Conservation (phyloP, 139 green algal species). For the Astrephomene gubernaculifera region DNA sequence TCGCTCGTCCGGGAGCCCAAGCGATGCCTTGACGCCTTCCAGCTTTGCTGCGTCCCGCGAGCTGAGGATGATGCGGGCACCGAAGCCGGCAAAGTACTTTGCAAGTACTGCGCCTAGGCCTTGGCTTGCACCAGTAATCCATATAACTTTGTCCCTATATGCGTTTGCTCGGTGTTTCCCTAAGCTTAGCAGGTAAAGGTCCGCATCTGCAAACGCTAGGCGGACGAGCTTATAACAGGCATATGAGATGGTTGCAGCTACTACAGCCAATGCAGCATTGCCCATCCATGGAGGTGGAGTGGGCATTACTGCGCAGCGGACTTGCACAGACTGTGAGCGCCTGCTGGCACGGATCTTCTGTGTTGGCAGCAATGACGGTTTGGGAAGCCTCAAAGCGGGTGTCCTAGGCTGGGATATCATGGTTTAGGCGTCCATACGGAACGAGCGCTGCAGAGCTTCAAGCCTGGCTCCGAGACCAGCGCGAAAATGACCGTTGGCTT, state of each 20-base stretch:
- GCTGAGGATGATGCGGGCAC: conserved; percentile 3
- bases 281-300: background rate
- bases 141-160: conserved; percentile 80
- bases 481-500: too few relatives aligned
- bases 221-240: conserved; percentile 28
- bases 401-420: too few relatives aligned
- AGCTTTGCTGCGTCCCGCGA: conserved; percentile 25
- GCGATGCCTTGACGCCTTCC: conserved; percentile 6
- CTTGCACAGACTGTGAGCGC: background rate
- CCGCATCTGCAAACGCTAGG: conserved; percentile 46
- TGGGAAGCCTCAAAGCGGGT: too few relatives aligned
- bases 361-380: too few relatives aligned
- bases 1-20: background rate
- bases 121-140: conserved; percentile 86
- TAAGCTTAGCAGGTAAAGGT: conserved; percentile 37
- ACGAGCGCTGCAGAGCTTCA: too few relatives aligned
- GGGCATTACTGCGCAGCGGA: background rate
- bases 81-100: conserved; percentile 66
- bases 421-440: too few relatives aligned
- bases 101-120: conserved; percentile 78
- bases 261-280: background rate
- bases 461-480: too few relatives aligned
- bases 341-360: too few relatives aligned
- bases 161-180: conserved; percentile 10
- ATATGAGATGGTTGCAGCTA: background rate